phyloP scores from a whole-genome alignment of 768 basidiomycete species.

The Clitopilus hobsonii region DNA sequence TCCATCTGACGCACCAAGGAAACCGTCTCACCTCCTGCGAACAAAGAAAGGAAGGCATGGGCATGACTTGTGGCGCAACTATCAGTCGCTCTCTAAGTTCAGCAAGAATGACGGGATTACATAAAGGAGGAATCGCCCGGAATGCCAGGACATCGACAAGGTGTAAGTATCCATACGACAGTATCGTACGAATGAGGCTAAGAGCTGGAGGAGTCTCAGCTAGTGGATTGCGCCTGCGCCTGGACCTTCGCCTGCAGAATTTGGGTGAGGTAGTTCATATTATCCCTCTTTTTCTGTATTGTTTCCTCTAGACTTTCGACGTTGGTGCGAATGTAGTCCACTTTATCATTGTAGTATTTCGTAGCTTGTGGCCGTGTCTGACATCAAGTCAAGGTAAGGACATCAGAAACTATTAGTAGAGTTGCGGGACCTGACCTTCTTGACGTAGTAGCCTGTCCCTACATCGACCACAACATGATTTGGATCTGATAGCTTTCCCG shows the following conservation, averaged over 20 bases:
- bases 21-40: too few relatives aligned
- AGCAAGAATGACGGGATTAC: too few relatives aligned
- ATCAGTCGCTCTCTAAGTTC: too few relatives aligned
- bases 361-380: constrained; percentile 80
- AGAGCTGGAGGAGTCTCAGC: not conserved
- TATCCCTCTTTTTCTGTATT: constrained; percentile 88
- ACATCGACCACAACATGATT: constrained; percentile 92
- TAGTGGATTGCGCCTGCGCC: constrained; percentile 21
- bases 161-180: not conserved
- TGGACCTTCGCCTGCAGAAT: constrained; percentile 65
- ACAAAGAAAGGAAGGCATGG: too few relatives aligned
- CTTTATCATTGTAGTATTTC: constrained; percentile 78
- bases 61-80: too few relatives aligned
- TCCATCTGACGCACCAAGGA: too few relatives aligned
- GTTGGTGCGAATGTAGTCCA: constrained; percentile 77
- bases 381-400: not conserved
- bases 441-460: constrained; percentile 94
- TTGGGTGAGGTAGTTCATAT: constrained; percentile 68
- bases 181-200: not conserved
- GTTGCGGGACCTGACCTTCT: constrained; percentile 58
- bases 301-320: constrained; percentile 85
- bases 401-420: not conserved
- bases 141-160: too few relatives aligned
- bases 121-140: too few relatives aligned
- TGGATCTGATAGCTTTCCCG: constrained; percentile 78